phyloP scores from a whole-genome alignment of 208 protist genomes.

The Crithidia thermophila region DNA sequence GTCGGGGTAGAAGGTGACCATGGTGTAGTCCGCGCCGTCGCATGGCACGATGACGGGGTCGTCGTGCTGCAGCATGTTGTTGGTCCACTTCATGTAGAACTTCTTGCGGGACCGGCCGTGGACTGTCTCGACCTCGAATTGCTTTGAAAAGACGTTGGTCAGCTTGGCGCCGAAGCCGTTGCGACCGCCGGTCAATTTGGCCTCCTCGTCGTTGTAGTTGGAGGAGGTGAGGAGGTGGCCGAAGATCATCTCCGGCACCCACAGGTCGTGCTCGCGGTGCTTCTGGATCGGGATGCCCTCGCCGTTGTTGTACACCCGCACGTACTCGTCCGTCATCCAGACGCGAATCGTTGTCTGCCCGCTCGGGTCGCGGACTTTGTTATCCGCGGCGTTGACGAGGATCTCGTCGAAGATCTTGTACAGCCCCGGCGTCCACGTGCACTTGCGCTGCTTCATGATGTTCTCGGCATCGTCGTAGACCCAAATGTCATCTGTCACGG shows the following conservation, averaged over 20 bases:
- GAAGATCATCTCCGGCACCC: constrained; percentile 99
- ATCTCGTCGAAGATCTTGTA: constrained; percentile 99
- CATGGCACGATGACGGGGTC: constrained; percentile 89
- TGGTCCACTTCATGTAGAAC: constrained; percentile 96
- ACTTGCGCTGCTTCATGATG: constrained; percentile 93
- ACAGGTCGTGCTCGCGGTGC: constrained; percentile 97
- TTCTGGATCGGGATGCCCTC: constrained; percentile 97
- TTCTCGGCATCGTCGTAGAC: constrained; percentile 92
- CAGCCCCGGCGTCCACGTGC: constrained; percentile 98
- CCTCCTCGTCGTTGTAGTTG: constrained; percentile 99
- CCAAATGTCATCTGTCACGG: constrained; percentile 94
- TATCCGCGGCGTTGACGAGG: constrained; percentile 99
- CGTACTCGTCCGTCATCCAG: constrained; percentile 96
- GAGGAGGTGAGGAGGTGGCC: constrained; percentile 98
- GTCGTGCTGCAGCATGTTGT: constrained; percentile 97
- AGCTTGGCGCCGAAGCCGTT: constrained; percentile 99
- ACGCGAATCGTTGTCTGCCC: constrained; percentile 94
- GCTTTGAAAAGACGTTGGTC: constrained; percentile 99
- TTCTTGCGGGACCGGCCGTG: constrained; percentile 92
- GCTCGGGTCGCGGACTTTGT: constrained; percentile 96
- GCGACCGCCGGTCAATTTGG: constrained; percentile 96
- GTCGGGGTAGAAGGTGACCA: constrained; percentile 99
- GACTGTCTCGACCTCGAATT: constrained; percentile 98
- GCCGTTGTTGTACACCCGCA: constrained; percentile 99
- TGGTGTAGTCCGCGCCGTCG: constrained; percentile 95